These are phyloP conservation scores for Ogataea minuta DNA, from an alignment of 805 yeast species.

Conservation along the genomic window DNA sequence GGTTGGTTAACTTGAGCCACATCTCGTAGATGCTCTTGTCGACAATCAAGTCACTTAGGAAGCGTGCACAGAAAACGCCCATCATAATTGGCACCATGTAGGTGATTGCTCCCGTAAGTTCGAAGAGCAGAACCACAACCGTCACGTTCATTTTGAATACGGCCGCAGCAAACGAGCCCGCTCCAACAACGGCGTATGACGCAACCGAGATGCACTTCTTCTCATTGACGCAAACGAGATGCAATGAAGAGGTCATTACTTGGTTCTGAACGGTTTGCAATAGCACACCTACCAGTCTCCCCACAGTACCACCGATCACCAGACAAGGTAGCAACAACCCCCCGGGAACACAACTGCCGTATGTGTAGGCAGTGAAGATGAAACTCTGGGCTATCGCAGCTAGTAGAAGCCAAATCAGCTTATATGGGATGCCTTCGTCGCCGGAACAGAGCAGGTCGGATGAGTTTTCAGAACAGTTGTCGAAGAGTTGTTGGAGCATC, in stretches of 20 bases:
- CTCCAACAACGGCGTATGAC: constrained; percentile 85
- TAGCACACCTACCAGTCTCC: constrained; percentile 54
- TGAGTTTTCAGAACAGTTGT: constrained; percentile 52
- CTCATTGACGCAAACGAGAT: constrained; percentile 40
- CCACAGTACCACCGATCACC: constrained; percentile 59
- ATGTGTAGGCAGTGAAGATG: constrained; percentile 62
- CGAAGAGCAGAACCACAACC: constrained; percentile 77
- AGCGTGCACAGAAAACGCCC: constrained; percentile 72
- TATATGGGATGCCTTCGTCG: constrained; percentile 37
- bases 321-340: constrained; percentile 65
- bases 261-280: constrained; percentile 46
- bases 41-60: constrained; percentile 63
- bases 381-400: constrained; percentile 51
- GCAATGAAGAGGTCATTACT: constrained; percentile 37
- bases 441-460: constrained; percentile 26
- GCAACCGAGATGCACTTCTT: constrained; percentile 71
- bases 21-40: constrained; percentile 64
- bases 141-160: constrained; percentile 77
- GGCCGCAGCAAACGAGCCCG: constrained; percentile 80
- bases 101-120: constrained; percentile 80
- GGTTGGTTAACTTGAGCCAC: constrained; percentile 42
- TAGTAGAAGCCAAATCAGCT: constrained; percentile 29
- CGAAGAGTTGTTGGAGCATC: constrained; percentile 58
- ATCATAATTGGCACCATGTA: constrained; percentile 85
- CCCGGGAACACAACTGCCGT: constrained; percentile 67